Percentiles rank a stretch among this genome's conserved stretches.
phyloP scores from a whole-genome alignment of 2,329 filamentous ascomycete species.

The Scytalidium lignicola region DNA sequence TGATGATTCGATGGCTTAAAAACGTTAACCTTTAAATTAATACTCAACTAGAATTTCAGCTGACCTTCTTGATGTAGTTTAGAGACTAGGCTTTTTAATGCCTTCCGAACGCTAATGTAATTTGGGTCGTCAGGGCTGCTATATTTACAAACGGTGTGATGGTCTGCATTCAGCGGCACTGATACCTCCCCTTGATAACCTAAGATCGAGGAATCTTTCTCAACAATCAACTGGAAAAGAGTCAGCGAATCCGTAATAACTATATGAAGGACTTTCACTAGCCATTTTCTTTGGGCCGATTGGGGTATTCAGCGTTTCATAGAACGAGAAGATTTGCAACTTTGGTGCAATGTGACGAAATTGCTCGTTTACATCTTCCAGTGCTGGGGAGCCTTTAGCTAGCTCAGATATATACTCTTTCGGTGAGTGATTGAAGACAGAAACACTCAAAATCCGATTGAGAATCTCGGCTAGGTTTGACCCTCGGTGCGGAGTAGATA shows the following conservation, averaged over 20 bases:
- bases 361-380: constrained; percentile 38
- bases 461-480: constrained; percentile 32
- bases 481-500: constrained; percentile 37
- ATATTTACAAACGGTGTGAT: constrained; percentile 39
- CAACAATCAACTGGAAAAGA: constrained; percentile 28
- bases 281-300: constrained; percentile 19
- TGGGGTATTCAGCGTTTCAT: constrained; percentile 33
- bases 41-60: not conserved
- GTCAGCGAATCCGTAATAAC: no score
- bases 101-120: constrained; percentile 30
- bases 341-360: constrained; percentile 35
- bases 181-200: constrained; percentile 37
- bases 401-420: constrained; percentile 37
- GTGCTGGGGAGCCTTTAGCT: constrained; percentile 26
- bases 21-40: no score
- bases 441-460: constrained; percentile 30
- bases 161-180: constrained; percentile 34
- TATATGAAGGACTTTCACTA: not conserved
- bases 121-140: constrained; percentile 29
- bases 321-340: constrained; percentile 38
- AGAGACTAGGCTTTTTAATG: constrained; percentile 16
- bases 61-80: constrained; percentile 6
- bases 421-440: constrained; percentile 18
- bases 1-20: no score
- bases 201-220: constrained; percentile 36